Evolutionary conservation across 2,329 filamentous ascomycete genomes (phyloP).

Genomic region (Metarhizium anisopliae): DNA sequence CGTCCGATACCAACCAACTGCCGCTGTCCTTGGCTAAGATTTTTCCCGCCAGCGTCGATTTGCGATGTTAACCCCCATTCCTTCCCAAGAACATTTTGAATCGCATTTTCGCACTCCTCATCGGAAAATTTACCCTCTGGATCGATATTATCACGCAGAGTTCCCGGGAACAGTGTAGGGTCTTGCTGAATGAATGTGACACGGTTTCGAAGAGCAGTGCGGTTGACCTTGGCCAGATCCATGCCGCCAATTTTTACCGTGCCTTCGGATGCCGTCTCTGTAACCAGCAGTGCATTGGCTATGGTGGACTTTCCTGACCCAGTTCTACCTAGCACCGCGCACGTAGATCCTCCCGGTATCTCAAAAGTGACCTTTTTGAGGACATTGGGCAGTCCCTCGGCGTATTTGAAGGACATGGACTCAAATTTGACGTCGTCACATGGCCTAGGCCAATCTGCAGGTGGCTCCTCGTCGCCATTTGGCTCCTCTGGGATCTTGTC

Average conservation of each 20-base stretch:
- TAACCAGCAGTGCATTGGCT: slow-evolving; percentile 49
- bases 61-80: slow-evolving; percentile 38
- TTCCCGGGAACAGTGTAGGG: slow-evolving; percentile 51
- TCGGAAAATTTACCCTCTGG: slow-evolving; percentile 51
- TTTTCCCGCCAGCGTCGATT: slow-evolving; percentile 51
- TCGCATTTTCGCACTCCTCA: slow-evolving; percentile 37
- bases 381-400: slow-evolving; percentile 65
- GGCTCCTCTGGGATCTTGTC: slow-evolving; percentile 70
- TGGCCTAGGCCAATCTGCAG: slow-evolving; percentile 67
- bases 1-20: slow-evolving; percentile 53
- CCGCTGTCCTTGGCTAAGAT: slow-evolving; percentile 53
- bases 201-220: slow-evolving; percentile 45
- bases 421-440: slow-evolving; percentile 68
- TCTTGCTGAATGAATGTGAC: slow-evolving; percentile 58
- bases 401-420: slow-evolving; percentile 70
- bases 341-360: slow-evolving; percentile 57
- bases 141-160: slow-evolving; percentile 57
- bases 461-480: slow-evolving; percentile 56
- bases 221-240: slow-evolving; percentile 43
- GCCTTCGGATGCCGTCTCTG: slow-evolving; percentile 41
- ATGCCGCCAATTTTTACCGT: slow-evolving; percentile 44
- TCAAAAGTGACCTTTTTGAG: slow-evolving; percentile 59
- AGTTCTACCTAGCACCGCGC: slow-evolving; percentile 69
- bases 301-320: slow-evolving; percentile 81
- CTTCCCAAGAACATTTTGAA: slow-evolving; percentile 50